These are phyloP conservation scores for Mariannaea elegans DNA, from an alignment of 2,329 filamentous ascomycete species.

Conservation along the genomic window DNA sequence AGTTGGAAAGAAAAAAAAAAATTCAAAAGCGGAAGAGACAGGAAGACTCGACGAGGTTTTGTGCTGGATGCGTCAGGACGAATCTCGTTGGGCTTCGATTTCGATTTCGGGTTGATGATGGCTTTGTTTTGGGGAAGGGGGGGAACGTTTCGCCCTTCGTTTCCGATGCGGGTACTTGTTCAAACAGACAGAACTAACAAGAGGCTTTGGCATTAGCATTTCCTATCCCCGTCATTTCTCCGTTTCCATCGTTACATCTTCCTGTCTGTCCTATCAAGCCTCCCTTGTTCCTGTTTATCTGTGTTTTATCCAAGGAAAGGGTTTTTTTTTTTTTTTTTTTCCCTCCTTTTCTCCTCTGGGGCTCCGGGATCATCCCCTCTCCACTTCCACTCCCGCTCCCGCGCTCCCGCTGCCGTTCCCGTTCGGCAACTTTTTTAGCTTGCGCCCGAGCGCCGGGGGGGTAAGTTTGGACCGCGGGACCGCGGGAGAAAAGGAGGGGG, in stretches of 20 bases:
- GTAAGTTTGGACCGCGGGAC: neutral
- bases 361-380: constrained; percentile 18
- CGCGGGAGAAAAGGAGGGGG: neutral
- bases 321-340: neutral
- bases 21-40: constrained; percentile 14
- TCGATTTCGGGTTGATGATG: no score
- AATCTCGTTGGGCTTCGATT: constrained; percentile 14
- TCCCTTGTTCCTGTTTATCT: no score
- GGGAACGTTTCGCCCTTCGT: no score
- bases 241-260: neutral
- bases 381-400: constrained; percentile 18
- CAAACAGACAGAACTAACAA: no score
- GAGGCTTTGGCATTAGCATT: no score
- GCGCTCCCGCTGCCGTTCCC: constrained; percentile 21
- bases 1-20: no score
- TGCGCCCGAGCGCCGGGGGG: constrained; percentile 14
- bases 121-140: no score
- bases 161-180: neutral
- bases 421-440: constrained; percentile 23
- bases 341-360: neutral
- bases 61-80: no score
- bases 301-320: neutral
- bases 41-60: neutral
- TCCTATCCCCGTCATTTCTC: neutral
- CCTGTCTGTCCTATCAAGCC: no score